phyloP scores from a whole-genome alignment of 768 basidiomycete species.

The Megacollybia marginata region DNA sequence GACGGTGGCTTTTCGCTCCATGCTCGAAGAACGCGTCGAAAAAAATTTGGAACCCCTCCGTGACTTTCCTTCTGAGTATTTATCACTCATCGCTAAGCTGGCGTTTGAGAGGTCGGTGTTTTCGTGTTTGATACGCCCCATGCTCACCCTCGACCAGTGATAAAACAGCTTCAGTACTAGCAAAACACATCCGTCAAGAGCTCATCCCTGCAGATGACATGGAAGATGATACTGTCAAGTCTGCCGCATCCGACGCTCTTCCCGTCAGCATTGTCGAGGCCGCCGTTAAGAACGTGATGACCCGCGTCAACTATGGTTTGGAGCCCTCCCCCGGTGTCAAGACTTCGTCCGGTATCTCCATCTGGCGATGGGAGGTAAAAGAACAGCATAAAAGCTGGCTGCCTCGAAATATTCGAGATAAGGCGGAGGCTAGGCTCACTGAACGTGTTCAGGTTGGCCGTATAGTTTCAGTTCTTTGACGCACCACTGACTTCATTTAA shows the following conservation, averaged over 20 bases:
- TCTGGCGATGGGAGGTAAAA: conserved; percentile 87
- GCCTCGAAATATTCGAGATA: conserved; percentile 58
- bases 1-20: conserved; percentile 69
- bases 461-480: background rate
- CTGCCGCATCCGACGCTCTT: conserved; percentile 35
- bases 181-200: conserved; percentile 63
- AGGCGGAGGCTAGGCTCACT: conserved; percentile 46
- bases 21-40: conserved; percentile 51
- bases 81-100: conserved; percentile 72
- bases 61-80: conserved; percentile 60
- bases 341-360: conserved; percentile 53
- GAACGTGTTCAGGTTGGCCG: conserved; percentile 64
- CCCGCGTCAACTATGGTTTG: conserved; percentile 77
- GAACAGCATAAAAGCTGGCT: conserved; percentile 52
- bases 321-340: conserved; percentile 44
- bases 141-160: conserved; percentile 42
- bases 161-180: conserved; percentile 53
- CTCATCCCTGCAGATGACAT: conserved; percentile 56
- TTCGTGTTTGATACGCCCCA: background rate
- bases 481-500: conserved; percentile 16
- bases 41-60: conserved; percentile 42
- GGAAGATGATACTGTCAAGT: conserved; percentile 26
- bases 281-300: conserved; percentile 55
- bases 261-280: conserved; percentile 47
- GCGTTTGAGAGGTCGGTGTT: conserved; percentile 71